phyloP scores from a whole-genome alignment of 2,329 filamentous ascomycete species.

The Colletotrichum scovillei region DNA sequence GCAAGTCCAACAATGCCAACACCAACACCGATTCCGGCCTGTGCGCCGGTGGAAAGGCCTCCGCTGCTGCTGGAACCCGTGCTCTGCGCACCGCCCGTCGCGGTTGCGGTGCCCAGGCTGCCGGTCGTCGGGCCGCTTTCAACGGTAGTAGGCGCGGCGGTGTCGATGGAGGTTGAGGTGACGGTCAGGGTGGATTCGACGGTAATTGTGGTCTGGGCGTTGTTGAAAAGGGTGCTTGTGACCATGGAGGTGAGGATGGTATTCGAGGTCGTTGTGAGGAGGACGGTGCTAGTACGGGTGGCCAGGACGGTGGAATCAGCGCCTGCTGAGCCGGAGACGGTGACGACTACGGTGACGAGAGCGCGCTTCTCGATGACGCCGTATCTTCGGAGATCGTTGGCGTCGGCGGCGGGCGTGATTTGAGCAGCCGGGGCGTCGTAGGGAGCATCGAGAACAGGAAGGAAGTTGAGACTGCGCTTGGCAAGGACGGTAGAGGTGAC shows the following conservation, averaged over 20 bases:
- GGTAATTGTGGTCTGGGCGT: slow-evolving; percentile 52
- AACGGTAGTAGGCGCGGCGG: slow-evolving; percentile 41
- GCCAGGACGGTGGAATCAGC: slow-evolving; percentile 16
- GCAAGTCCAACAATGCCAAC: slow-evolving; percentile 49
- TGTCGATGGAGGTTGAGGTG: slow-evolving; percentile 47
- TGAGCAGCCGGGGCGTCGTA: slow-evolving; percentile 37
- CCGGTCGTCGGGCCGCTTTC: slow-evolving; percentile 41
- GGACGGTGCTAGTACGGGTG: slow-evolving; percentile 31
- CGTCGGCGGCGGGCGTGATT: slow-evolving; percentile 30
- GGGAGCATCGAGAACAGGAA: slow-evolving; percentile 43
- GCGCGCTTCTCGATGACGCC: slow-evolving; percentile 48
- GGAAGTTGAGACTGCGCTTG: slow-evolving; percentile 44
- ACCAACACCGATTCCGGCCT: slow-evolving; percentile 56
- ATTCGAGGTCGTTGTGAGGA: slow-evolving; percentile 44
- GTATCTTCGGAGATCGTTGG: slow-evolving; percentile 37
- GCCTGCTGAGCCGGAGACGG: slow-evolving; percentile 46
- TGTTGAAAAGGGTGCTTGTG: slow-evolving; percentile 37
- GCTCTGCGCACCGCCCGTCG: not conserved
- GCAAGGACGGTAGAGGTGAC: slow-evolving; percentile 48
- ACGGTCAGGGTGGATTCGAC: slow-evolving; percentile 50
- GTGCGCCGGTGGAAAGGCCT: slow-evolving; percentile 53
- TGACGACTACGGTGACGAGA: slow-evolving; percentile 45
- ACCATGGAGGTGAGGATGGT: slow-evolving; percentile 42
- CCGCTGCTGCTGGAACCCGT: slow-evolving; percentile 28
- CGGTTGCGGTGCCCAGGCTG: slow-evolving; percentile 38